phyloP scores from a whole-genome alignment of 129 eudicot genomes.

The Pseudognaphalium luteoalbum region DNA sequence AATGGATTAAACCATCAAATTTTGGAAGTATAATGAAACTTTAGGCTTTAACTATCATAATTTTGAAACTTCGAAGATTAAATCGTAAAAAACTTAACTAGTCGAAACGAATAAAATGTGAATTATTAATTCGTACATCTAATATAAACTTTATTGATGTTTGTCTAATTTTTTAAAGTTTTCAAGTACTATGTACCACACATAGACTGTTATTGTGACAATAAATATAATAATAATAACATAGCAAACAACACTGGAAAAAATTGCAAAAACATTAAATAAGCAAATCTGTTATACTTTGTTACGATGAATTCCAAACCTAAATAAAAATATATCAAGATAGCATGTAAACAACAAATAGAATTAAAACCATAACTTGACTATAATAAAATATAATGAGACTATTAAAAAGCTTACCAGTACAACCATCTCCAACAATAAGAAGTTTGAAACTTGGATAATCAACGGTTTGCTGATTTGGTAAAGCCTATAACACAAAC shows the following conservation, averaged over 20 bases:
- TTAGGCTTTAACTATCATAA: too few species aligned
- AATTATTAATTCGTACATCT: too few species aligned
- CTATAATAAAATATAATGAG: not conserved
- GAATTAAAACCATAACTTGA: constrained; percentile 7
- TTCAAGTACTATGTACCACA: too few species aligned
- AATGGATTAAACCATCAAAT: too few species aligned
- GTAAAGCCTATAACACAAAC: constrained; percentile 46
- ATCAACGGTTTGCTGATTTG: constrained; percentile 61
- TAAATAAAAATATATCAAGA: not conserved
- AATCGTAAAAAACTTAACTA: too few species aligned
- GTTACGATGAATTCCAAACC: not conserved
- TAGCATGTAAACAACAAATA: not conserved
- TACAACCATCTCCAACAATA: constrained; percentile 78
- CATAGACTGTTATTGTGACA: not conserved
- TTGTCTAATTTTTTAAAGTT: too few species aligned
- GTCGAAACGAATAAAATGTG: too few species aligned
- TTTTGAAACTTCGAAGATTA: too few species aligned
- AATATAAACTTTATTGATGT: too few species aligned
- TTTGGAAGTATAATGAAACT: too few species aligned
- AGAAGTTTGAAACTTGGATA: constrained; percentile 54
- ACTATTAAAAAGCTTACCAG: constrained; percentile 40
- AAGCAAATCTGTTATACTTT: too few species aligned
- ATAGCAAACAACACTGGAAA: not conserved
- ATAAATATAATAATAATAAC: too few species aligned
- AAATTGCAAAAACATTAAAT: not conserved